Base-by-base conservation (phyloP, 192 early-diverging fungal genomes). In the Umbelopsis ramanniana region DNA sequence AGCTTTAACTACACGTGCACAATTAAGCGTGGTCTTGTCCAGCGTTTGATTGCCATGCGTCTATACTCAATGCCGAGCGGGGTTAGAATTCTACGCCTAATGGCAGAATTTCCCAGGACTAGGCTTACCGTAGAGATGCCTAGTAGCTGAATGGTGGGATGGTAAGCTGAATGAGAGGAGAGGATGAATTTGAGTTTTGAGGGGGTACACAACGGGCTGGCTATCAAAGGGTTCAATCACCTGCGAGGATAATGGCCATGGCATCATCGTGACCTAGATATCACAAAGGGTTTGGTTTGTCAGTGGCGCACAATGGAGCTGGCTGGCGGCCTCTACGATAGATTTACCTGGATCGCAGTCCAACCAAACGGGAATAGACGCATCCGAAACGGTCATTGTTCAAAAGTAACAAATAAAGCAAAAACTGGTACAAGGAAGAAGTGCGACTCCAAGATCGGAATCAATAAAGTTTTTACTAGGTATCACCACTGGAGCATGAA, bases 191-290 rank as follows among this genome's bases (percentile, higher is more conserved):
- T 46, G 21, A 22, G 29, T 9, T 17, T 5, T 19, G 0, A 52
- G 17, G 1, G 19, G 11, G 33, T 55, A 43, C 0, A 29, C 8
- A 40, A 66, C 50, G 12, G 17, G 35, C 10, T 35, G 35, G 12
- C 4, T 73, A 24, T 29, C 29, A 29, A 29, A 29, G 29, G 3
- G 29, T 29, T 19, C 12, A 46, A 17, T 66, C 21, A 67, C 72
- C 72, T 50, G 74, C 74, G 8, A 75, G 52, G 2, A 75, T 69
- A 46, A 75, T 75, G 10, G 74, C 74, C 74, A 75, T 75, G 1
- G 74, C 74, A 66, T 75, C 74, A 24, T 75, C 74, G 68, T 75
- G 74, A 40, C 74, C 74, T 70, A 35, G 19, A 23, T 23, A 33
- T 53, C n/a, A 35, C 10, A 29, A 22, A 23, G 10, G 37, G 8